These are phyloP conservation scores for Cymodocea nodosa DNA, from an alignment of 116 monocot species.

Conservation along the genomic window DNA sequence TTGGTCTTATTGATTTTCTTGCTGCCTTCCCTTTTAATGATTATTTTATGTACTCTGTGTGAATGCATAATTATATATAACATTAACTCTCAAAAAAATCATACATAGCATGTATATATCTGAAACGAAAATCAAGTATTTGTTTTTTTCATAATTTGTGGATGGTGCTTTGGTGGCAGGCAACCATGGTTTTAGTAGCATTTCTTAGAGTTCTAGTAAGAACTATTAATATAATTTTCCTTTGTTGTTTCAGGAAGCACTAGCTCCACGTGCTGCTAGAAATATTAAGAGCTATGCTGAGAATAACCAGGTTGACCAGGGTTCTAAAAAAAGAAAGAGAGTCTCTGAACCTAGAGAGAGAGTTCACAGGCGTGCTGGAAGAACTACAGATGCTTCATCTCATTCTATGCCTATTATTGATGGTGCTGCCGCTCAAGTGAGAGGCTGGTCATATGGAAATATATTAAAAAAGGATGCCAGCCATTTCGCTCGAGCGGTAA, in stretches of 20 bases:
- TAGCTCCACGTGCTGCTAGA: conserved; percentile 95
- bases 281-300: conserved; percentile 93
- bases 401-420: conserved; percentile 58
- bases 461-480: conserved; percentile 89
- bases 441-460: conserved; percentile 88
- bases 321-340: conserved; percentile 44
- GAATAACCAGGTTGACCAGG: conserved; percentile 39
- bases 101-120: too few species aligned
- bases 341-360: conserved; percentile 44
- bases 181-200: too few species aligned
- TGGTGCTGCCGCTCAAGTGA: conserved; percentile 70
- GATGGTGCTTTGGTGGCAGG: too few species aligned
- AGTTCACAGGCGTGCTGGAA: conserved; percentile 37
- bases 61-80: too few species aligned
- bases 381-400: conserved; percentile 23
- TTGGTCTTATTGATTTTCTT: too few species aligned
- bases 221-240: background rate
- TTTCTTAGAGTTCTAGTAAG: too few species aligned
- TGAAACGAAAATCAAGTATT: too few species aligned
- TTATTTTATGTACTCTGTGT: too few species aligned
- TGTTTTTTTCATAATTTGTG: too few species aligned
- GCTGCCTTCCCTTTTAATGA: too few species aligned
- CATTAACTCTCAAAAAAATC: too few species aligned
- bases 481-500: conserved; percentile 79
- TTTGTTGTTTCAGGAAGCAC: conserved; percentile 39